phyloP scores from a whole-genome alignment of 805 yeast genomes.

The Myxozyma melibiosi region DNA sequence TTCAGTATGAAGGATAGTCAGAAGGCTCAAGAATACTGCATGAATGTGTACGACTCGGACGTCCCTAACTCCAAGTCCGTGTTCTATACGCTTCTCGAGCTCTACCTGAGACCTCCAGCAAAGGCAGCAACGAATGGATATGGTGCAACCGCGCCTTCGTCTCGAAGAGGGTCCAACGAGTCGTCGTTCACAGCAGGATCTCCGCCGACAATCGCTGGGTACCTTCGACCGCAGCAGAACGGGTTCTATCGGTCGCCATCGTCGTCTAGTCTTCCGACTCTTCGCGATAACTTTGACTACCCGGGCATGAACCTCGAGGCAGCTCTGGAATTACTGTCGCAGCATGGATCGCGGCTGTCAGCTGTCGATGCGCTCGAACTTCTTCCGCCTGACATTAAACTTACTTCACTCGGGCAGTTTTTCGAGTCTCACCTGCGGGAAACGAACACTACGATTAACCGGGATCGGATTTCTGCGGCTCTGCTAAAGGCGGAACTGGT shows the following conservation, averaged over 20 bases:
- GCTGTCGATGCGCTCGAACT: constrained; percentile 49
- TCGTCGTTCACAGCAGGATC: background rate
- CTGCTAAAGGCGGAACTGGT: constrained; percentile 58
- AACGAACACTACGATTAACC: constrained; percentile 47
- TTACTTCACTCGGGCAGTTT: constrained; percentile 49
- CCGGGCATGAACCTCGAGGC: constrained; percentile 41
- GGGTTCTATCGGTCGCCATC: constrained; percentile 8
- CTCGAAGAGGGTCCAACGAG: constrained; percentile 11
- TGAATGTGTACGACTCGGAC: constrained; percentile 48
- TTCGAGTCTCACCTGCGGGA: constrained; percentile 51
- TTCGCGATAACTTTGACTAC: constrained; percentile 4
- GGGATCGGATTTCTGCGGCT: constrained; percentile 49
- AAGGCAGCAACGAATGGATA: background rate
- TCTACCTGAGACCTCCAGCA: constrained; percentile 40
- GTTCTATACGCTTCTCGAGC: constrained; percentile 51
- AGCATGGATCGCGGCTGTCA: constrained; percentile 55
- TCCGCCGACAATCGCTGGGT: constrained; percentile 2
- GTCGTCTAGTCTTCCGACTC: background rate
- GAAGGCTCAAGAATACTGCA: constrained; percentile 65
- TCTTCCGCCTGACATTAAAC: constrained; percentile 55
- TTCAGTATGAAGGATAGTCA: constrained; percentile 58
- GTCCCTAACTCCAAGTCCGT: constrained; percentile 48
- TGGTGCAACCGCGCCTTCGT: background rate
- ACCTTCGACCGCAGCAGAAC: constrained; percentile 2
- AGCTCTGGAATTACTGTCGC: constrained; percentile 48